Base-by-base conservation (phyloP, 2,329 filamentous ascomycete genomes). In the Eurotiales sp. region DNA sequence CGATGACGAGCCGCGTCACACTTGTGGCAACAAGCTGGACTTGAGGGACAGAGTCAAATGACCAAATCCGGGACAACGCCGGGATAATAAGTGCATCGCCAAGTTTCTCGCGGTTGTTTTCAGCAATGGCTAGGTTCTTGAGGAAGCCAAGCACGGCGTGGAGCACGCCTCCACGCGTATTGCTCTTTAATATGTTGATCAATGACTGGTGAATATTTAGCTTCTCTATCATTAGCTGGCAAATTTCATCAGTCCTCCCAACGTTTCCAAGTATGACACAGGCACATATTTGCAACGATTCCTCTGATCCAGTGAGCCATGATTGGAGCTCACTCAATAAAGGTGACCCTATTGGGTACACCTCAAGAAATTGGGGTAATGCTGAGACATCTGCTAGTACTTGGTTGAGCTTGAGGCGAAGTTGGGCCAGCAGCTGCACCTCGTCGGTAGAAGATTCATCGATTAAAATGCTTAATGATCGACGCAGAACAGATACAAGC, bases 201-300 rank as follows among this genome's bases (percentile, higher is more conserved):
- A 77, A 56, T 14, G 64, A 60, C 34, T 64, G 52, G 53, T 77
- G 74, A 11, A 76, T 63, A 11, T 64, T 58, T 22, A 72, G 55
- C 12, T 72, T 58, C 22, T 59, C 59, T 8, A 75, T 67, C 64
- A 77, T 71, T 10, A 58, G 58, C 48, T 62, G 56, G 46, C 74
- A 77, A 23, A 72, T 62, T 32, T 65, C 66, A 47, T 75, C 71
- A 8, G 71, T 72, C 29, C 72, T 68, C 25, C 73, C 73, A 30
- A 76, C 52, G 52, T 77, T 77, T 7, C 75, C 75, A 12, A 77
- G 64, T 55, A 77, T 71, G 37, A 77, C 61, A 53, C 73, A 76
- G 15, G 73, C 67, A 47, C 73, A 74, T 42, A 74, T 67, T 36
- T 73, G 67, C 23, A 77, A 64, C 42, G 75, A 71, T n/a, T 72